Conservation (phyloP, 352 stramenopile species). For the Pythium graminicola region DNA sequence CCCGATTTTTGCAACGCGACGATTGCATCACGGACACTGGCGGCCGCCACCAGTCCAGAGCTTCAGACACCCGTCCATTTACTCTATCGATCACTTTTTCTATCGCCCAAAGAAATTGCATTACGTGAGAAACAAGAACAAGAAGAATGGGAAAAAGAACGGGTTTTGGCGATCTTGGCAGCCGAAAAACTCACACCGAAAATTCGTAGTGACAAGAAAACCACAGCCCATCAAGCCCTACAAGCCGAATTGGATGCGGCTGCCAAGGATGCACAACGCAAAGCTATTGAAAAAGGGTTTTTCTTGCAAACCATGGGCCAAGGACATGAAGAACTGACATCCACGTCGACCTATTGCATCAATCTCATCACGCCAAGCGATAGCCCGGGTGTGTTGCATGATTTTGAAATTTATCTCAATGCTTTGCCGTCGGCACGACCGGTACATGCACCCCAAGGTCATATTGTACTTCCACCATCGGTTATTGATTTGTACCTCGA, state of each 20-base stretch:
- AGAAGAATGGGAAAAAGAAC: conserved; percentile 27
- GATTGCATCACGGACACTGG: conserved; percentile 35
- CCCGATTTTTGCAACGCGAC: conserved; percentile 53
- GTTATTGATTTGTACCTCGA: conserved; percentile 79
- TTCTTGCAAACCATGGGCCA: conserved; percentile 69
- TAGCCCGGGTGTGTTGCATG: conserved; percentile 48
- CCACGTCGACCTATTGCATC: conserved; percentile 65
- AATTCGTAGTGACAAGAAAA: conserved; percentile 21
- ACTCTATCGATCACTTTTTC: conserved; percentile 72
- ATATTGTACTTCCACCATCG: conserved; percentile 48
- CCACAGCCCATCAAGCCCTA: neutral
- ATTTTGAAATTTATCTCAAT: conserved; percentile 71
- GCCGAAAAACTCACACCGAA: conserved; percentile 20
- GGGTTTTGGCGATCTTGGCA: conserved; percentile 6
- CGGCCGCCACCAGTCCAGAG: conserved; percentile 38
- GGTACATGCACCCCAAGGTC: conserved; percentile 37
- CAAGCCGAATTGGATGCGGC: neutral
- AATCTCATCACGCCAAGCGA: conserved; percentile 63
- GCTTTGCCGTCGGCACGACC: conserved; percentile 58
- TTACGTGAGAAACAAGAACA: conserved; percentile 40
- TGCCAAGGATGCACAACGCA: conserved; percentile 19
- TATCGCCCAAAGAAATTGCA: conserved; percentile 52
- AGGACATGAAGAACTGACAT: conserved; percentile 56
- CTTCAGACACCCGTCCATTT: conserved; percentile 55
- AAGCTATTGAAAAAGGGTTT: conserved; percentile 41